phyloP scores from a whole-genome alignment of 495 filamentous ascomycete genomes.

The Hypoxylon subgilvum region DNA sequence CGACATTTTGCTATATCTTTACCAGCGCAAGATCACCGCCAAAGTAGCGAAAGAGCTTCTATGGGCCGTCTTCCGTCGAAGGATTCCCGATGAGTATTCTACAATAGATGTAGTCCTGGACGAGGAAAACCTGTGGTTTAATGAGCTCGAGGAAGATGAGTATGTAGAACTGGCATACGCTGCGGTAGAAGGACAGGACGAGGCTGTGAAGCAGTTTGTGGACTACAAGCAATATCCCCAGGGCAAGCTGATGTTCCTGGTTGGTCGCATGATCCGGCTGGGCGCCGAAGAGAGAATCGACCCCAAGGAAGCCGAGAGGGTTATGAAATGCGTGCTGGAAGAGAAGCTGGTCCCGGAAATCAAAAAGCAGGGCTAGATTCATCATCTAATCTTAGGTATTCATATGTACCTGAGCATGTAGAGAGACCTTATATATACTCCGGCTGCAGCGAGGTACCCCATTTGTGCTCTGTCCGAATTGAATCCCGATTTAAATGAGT shows the following conservation, averaged over 20 bases:
- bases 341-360: constrained; percentile 29
- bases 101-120: constrained; percentile 66
- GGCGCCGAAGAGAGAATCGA: constrained; percentile 80
- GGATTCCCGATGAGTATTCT: constrained; percentile 53
- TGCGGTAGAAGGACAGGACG: constrained; percentile 58
- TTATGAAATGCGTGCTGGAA: constrained; percentile 64
- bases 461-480: background rate
- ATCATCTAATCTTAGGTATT: background rate
- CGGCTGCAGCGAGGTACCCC: constrained; percentile 9
- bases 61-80: constrained; percentile 57
- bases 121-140: constrained; percentile 68
- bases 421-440: too few species aligned
- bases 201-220: constrained; percentile 72
- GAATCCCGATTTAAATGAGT: constrained; percentile 21
- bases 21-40: constrained; percentile 72
- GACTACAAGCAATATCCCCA: constrained; percentile 64
- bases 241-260: constrained; percentile 83
- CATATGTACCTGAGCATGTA: background rate
- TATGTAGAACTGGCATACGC: constrained; percentile 63
- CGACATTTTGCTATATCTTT: constrained; percentile 67
- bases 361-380: constrained; percentile 8
- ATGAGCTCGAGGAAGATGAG: constrained; percentile 63
- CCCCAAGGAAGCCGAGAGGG: constrained; percentile 70
- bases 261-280: constrained; percentile 86
- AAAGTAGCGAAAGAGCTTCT: constrained; percentile 78